Percentiles rank a stretch among this genome's conserved stretches.
Conservation (phyloP, 2,329 filamentous ascomycete genomes). For the Tolypocladium ovalisporum region DNA sequence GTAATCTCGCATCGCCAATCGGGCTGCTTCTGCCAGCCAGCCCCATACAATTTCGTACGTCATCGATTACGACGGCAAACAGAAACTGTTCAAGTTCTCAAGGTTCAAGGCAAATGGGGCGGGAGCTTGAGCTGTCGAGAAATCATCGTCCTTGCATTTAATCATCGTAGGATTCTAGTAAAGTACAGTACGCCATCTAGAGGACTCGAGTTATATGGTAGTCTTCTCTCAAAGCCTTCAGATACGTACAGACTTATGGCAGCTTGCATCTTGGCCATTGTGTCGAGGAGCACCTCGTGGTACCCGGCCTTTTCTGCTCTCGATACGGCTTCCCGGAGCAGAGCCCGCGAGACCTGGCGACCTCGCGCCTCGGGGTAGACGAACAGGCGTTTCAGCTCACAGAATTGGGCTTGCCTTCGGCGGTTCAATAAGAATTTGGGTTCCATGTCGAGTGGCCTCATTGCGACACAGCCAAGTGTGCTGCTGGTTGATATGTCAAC, state of each 20-base stretch:
- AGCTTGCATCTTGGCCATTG: constrained; percentile 10
- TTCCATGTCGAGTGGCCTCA: constrained; percentile 10
- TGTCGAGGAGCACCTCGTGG: constrained; percentile 13
- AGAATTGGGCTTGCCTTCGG: constrained; percentile 3
- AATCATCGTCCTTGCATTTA: background rate
- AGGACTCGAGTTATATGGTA: constrained; percentile 12
- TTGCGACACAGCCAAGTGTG: constrained; percentile 14
- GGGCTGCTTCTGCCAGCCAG: too few relatives aligned
- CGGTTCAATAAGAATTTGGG: constrained; percentile 2
- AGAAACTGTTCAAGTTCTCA: too few relatives aligned
- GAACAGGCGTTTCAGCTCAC: constrained; percentile 16
- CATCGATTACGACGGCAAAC: too few relatives aligned
- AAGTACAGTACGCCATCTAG: constrained; percentile 11
- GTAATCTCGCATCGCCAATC: background rate
- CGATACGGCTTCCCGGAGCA: constrained; percentile 9
- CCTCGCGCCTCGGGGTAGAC: constrained; percentile 16
- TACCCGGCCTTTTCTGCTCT: constrained; percentile 9
- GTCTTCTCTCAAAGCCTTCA: constrained; percentile 10
- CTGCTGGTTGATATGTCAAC: constrained; percentile 7
- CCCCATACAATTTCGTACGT: too few relatives aligned
- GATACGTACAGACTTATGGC: constrained; percentile 14
- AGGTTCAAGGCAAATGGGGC: too few relatives aligned
- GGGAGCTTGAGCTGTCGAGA: background rate
- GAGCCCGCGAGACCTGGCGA: constrained; percentile 9
- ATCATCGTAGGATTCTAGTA: background rate